Percentiles rank a stretch among this genome's conserved stretches.
Evolutionary conservation across 2,329 filamentous ascomycete species (phyloP).

Genomic region (Neopestalotiopsis rosae): DNA sequence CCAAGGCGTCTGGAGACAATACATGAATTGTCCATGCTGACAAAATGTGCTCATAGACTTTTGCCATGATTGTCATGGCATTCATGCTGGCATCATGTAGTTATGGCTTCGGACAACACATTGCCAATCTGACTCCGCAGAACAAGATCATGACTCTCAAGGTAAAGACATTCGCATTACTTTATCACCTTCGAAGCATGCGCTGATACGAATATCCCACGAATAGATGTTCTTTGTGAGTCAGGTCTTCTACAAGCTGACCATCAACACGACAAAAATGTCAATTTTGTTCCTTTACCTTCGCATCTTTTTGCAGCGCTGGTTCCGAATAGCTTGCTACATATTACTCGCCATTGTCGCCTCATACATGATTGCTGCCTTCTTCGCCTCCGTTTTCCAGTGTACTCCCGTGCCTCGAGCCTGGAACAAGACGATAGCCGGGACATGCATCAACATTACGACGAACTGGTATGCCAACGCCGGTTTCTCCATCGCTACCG

Average conservation of each 20-base stretch:
- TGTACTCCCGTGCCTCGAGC: constrained; percentile 53
- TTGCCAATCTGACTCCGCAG: constrained; percentile 36
- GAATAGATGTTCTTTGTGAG: constrained; percentile 54
- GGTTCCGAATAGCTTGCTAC: constrained; percentile 49
- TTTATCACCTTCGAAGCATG: too few relatives aligned
- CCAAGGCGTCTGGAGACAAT: not conserved
- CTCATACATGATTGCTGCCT: constrained; percentile 51
- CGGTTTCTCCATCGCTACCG: constrained; percentile 52
- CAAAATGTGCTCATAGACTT: constrained; percentile 32
- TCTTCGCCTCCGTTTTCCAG: constrained; percentile 52
- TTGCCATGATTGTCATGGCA: constrained; percentile 41
- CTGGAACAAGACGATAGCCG: constrained; percentile 48
- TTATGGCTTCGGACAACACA: constrained; percentile 49
- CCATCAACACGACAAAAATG: constrained; percentile 57
- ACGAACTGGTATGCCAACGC: constrained; percentile 56
- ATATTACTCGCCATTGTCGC: constrained; percentile 47
- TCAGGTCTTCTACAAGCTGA: constrained; percentile 60
- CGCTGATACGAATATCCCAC: not conserved
- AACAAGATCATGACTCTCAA: constrained; percentile 44
- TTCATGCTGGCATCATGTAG: constrained; percentile 46
- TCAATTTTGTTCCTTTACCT: constrained; percentile 60
- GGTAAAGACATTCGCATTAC: constrained; percentile 19
- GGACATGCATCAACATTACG: constrained; percentile 51
- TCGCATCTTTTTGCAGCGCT: constrained; percentile 54
- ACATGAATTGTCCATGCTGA: not conserved